Evolutionary conservation across 139 green algal genomes (phyloP).

Genomic region (Chlorella ohadii): DNA sequence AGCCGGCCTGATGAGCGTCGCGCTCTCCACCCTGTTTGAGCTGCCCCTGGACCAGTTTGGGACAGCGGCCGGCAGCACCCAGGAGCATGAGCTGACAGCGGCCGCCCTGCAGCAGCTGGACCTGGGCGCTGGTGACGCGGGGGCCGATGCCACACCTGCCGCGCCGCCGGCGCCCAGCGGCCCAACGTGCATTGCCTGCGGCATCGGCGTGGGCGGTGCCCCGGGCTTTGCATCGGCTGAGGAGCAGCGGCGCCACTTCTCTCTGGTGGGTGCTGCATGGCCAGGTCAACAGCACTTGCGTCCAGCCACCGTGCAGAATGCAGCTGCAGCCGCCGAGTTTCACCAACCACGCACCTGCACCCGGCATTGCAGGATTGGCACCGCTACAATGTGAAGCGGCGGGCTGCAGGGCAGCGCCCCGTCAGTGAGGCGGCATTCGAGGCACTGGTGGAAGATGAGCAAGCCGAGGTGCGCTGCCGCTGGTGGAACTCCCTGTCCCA

Average conservation of each 20-base stretch:
- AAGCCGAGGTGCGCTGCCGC: conserved; percentile 53
- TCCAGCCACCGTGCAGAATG: not conserved
- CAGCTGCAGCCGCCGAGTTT: too few relatives aligned
- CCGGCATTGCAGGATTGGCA: conserved; percentile 82
- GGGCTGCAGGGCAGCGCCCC: conserved; percentile 46
- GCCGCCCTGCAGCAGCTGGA: not conserved
- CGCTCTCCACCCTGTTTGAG: conserved; percentile 26
- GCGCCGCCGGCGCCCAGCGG: conserved; percentile 24
- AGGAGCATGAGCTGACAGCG: not conserved
- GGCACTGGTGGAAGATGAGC: conserved; percentile 45
- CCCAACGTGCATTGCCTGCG: conserved; percentile 72
- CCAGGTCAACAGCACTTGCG: too few relatives aligned
- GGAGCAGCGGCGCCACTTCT: conserved; percentile 89
- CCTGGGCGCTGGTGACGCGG: not conserved
- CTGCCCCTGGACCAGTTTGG: conserved; percentile 21
- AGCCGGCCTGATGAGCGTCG: not conserved
- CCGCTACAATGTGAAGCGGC: conserved; percentile 84
- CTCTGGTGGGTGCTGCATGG: conserved; percentile 34
- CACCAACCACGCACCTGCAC: too few relatives aligned
- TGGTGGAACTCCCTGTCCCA: too few relatives aligned
- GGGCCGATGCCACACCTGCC: not conserved
- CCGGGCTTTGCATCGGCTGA: conserved; percentile 57
- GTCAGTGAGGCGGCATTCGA: conserved; percentile 67
- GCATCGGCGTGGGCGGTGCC: conserved; percentile 55
- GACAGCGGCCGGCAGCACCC: too few relatives aligned